Base-by-base conservation (phyloP, 225 moss, liverwort and hornwort genomes). In the Pseudisothecium myosuroides region DNA sequence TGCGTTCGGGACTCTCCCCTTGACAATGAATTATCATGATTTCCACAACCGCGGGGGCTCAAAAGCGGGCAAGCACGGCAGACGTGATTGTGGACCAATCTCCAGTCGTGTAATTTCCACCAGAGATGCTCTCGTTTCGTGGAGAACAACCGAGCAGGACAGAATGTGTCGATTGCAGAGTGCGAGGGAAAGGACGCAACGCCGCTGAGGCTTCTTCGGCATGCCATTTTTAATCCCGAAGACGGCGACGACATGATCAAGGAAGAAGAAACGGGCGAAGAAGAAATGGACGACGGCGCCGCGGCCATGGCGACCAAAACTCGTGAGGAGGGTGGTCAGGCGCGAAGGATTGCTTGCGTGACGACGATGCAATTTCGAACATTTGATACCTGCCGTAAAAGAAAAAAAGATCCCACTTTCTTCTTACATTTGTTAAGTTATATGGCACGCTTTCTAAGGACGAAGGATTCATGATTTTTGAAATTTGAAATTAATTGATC, bases 241-340 rank as follows among this genome's bases (percentile, higher is more conserved):
- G 94, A 86, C 20, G 52, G 87, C 82, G 90, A 67, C 67, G 90
- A 82, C 90, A 88, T 92, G 86, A 39, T 81, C 59, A 76, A 45
- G 39, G 85, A 72, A 62, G 62, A 59, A 59, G 79, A 39, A 79
- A 39, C 27, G 27, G 58, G 28, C 27, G 80, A 41, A 1, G 82
- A 47, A 63, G 82, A 41, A 43, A 82, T 5, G 34, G 63, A 23
- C 47, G 82, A 49, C 37, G 83, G 63, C 63, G 47, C 82, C 45
- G 63, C 47, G 82, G 63, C 82, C 82, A 82, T 82, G 47, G 82
- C 63, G 63, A 63, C 63, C 82, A 45, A 10, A 81, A 7, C 81
- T 81, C 81, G 60, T 41, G 19, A 62, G 32, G 61, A 14, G 28
- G 31, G 31, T 60, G 79, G 79, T 58, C 79, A 56, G 4, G 39